Base-by-base conservation (phyloP, 306 rosid genomes). In the Arachis stenosperma region DNA sequence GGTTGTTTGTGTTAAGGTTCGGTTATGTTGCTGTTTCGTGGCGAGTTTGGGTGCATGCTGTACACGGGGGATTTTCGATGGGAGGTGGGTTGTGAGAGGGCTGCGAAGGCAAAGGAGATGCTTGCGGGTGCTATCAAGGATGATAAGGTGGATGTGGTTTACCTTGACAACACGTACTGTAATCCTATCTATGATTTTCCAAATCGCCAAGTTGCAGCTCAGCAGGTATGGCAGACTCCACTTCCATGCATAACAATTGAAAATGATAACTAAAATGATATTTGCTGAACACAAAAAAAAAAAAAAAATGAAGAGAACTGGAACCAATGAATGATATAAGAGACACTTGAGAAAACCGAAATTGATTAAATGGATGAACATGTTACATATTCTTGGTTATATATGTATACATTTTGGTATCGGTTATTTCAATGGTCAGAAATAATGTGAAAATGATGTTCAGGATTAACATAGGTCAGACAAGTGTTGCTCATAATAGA, bases 41-140 rank as follows among this genome's bases (percentile, higher is more conserved):
- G 93, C 22, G 88, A 88, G 15, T 90, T 86, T 78, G 93, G 93
- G 0, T 84, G 86, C 73, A 75, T 83, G 79, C 82, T 90, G 44
- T 79, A 81, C 41, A 88, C 92, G 0, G 96, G 96, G 0, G 96
- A 90, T 64, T 90, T 90, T 59, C 89, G 96, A 0, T 88, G 92
- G 96, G 96, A 90, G 60, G 55, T 64, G 6, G 43, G 6, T 9
- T 75, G 84, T 55, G 84, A 82, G 42, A 86, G 80, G 81, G 87
- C 87, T 6, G 61, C 10, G 68, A 68, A 8, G 30, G 86, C 83
- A 1, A 81, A 68, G 80, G 55, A 27, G 7, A 66, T 79, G 75
- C 96, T 90, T 57, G 54, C 71, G 2, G 39, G 51, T 67, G 88
- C 89, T 63, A 77, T 90, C 11, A 57, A 77, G 33, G 83, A 74